phyloP scores from a whole-genome alignment of 176 grass and related monocot species.

The Elymus sibiricus region DNA sequence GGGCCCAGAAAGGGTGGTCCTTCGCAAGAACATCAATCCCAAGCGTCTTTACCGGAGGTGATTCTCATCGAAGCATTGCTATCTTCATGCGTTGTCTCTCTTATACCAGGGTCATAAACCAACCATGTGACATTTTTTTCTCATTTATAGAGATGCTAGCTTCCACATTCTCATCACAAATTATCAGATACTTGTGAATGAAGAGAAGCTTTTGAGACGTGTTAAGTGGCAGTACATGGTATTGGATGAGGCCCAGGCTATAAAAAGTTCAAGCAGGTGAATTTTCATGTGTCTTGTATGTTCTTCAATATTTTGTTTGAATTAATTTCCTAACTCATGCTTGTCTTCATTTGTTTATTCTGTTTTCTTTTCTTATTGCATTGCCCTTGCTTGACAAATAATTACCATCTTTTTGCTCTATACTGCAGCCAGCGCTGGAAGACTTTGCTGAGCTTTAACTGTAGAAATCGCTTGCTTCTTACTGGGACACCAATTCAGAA shows the following conservation, averaged over 20 bases:
- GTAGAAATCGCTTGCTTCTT: constrained; percentile 98
- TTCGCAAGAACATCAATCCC: constrained; percentile 95
- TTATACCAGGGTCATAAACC: constrained; percentile 7
- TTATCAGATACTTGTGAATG: constrained; percentile 96
- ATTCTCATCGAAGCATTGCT: not conserved
- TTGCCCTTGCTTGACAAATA: constrained; percentile 25
- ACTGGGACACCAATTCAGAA: constrained; percentile 99
- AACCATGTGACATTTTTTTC: constrained; percentile 26
- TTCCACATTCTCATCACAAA: constrained; percentile 99
- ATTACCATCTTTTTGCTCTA: constrained; percentile 14
- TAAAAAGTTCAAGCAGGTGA: constrained; percentile 99
- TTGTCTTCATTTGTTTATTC: constrained; percentile 6
- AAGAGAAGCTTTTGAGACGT: constrained; percentile 94
- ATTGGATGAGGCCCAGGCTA: constrained; percentile 97
- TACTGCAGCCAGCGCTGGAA: constrained; percentile 93
- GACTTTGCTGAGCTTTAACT: constrained; percentile 96
- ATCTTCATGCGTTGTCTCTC: not conserved
- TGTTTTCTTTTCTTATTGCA: not conserved
- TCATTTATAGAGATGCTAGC: constrained; percentile 70
- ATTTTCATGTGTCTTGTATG: constrained; percentile 12
- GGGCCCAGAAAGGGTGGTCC: constrained; percentile 75
- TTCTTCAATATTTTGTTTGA: not conserved
- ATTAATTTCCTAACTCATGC: not conserved
- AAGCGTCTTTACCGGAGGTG: constrained; percentile 94
- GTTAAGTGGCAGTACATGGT: constrained; percentile 99